A percentile compares a stretch with the other conserved stretches of the same genome.
Evolutionary conservation across 306 rosid genomes (phyloP).

Genomic region (Begonia fuchsioides): DNA sequence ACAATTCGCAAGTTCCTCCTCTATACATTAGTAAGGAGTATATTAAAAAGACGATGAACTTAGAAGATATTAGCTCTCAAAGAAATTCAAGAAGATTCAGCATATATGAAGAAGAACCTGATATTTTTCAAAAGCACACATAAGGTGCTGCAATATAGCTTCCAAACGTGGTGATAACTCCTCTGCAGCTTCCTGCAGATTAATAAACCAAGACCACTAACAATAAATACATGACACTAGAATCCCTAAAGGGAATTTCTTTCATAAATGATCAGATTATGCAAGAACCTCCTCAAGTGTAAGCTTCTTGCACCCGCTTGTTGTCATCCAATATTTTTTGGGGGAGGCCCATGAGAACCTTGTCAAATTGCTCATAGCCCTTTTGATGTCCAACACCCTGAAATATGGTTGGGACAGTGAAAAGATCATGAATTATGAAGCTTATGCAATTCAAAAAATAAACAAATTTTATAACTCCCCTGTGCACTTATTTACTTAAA

Average conservation of each 20-base stretch:
- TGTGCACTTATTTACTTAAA: too few species aligned
- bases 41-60: too few species aligned
- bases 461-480: too few species aligned
- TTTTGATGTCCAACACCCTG: slow-evolving; percentile 67
- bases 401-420: background rate
- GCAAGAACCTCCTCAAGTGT: slow-evolving; percentile 83
- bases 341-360: slow-evolving; percentile 73
- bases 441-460: too few species aligned
- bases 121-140: slow-evolving; percentile 95
- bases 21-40: too few species aligned
- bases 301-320: slow-evolving; percentile 99
- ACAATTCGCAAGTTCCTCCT: too few species aligned
- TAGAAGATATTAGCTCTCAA: too few species aligned
- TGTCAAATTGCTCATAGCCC: slow-evolving; percentile 91
- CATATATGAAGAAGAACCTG: slow-evolving; percentile 39
- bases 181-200: slow-evolving; percentile 83
- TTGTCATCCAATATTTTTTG: slow-evolving; percentile 91
- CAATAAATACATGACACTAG: background rate
- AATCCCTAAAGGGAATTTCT: too few species aligned
- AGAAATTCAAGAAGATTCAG: too few species aligned
- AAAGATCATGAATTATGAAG: too few species aligned
- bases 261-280: too few species aligned
- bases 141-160: slow-evolving; percentile 70
- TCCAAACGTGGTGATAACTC: slow-evolving; percentile 82
- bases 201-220: slow-evolving; percentile 14